These are phyloP conservation scores for Phytopythium delawarense DNA, from an alignment of 352 stramenopile genomes.

Conservation along the genomic window DNA sequence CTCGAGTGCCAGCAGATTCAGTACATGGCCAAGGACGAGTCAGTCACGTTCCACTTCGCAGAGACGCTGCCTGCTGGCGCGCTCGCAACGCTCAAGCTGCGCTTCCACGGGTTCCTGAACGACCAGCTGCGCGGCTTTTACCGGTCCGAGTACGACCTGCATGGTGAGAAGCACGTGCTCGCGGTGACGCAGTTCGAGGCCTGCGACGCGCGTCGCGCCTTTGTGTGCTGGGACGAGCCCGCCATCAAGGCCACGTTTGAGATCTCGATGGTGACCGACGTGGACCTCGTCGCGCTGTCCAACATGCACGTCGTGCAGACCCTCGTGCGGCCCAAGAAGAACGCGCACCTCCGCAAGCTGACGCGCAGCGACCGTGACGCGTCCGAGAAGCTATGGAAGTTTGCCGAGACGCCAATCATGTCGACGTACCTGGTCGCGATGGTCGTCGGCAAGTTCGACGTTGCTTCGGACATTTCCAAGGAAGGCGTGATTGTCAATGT, in stretches of 20 bases:
- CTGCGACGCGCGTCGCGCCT: conserved; percentile 89
- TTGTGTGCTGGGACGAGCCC: conserved; percentile 98
- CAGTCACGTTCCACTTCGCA: conserved; percentile 54
- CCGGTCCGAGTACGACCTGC: conserved; percentile 89
- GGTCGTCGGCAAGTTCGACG: conserved; percentile 95
- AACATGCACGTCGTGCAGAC: conserved; percentile 96
- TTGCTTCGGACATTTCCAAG: conserved; percentile 84
- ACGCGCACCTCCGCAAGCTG: conserved; percentile 45
- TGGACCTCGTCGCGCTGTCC: conserved; percentile 88
- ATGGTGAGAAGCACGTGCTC: conserved; percentile 91
- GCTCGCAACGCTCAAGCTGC: conserved; percentile 33
- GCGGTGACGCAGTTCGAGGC: conserved; percentile 86
- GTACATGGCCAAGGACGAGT: conserved; percentile 46
- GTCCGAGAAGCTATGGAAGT: conserved; percentile 77
- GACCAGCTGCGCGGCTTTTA: conserved; percentile 97
- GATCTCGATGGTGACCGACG: conserved; percentile 91
- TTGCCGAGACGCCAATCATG: conserved; percentile 95
- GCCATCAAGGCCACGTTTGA: conserved; percentile 94
- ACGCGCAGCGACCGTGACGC: conserved; percentile 30
- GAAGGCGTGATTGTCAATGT: conserved; percentile 93
- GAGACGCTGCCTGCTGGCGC: conserved; percentile 29
- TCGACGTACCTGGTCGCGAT: conserved; percentile 97
- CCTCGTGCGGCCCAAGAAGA: conserved; percentile 49
- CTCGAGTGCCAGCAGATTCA: conserved; percentile 44
- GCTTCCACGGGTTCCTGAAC: conserved; percentile 77